Evolutionary conservation across 768 basidiomycete species (phyloP).

Genomic region (Phlebiopsis flavidoalba): DNA sequence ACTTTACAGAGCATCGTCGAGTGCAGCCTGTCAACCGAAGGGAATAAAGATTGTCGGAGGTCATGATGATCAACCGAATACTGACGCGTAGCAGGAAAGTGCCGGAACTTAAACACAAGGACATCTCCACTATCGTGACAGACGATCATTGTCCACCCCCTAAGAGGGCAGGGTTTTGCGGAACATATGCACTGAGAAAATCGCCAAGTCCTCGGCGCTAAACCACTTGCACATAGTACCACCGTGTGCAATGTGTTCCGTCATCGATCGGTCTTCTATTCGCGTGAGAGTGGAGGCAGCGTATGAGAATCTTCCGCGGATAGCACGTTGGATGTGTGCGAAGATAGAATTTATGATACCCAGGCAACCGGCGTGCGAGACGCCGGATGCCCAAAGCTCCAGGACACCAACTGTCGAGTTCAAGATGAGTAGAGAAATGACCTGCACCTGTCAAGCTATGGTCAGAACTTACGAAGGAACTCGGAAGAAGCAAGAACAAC

Average conservation of each 20-base stretch:
- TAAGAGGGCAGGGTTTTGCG: too few species aligned
- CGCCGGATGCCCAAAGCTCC: too few species aligned
- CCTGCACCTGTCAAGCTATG: too few species aligned
- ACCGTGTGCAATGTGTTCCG: constrained; percentile 98
- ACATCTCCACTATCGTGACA: constrained; percentile 98
- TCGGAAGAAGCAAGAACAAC: too few species aligned
- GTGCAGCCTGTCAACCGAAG: constrained; percentile 81
- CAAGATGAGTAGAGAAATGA: too few species aligned
- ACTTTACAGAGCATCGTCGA: constrained; percentile 90
- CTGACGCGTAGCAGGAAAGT: constrained; percentile 86
- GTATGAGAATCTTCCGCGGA: constrained; percentile 94
- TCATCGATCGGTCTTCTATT: constrained; percentile 99
- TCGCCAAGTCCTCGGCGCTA: constrained; percentile 87
- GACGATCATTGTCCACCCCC: too few species aligned
- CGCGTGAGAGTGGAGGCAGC: constrained; percentile 91
- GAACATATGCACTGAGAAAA: constrained; percentile 97
- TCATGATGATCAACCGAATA: constrained; percentile 81
- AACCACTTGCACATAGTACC: constrained; percentile 99
- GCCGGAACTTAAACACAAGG: constrained; percentile 93
- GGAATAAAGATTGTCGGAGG: constrained; percentile 83
- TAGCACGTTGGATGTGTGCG: constrained; percentile 83
- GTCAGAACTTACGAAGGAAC: too few species aligned
- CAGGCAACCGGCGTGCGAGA: constrained; percentile 90
- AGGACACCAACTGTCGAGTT: too few species aligned
- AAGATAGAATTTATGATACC: constrained; percentile 89